A percentile compares a stretch with the other conserved stretches of the same genome.
phyloP scores from a whole-genome alignment of 2,329 filamentous ascomycete species.

The Hypoxylon sp. region DNA sequence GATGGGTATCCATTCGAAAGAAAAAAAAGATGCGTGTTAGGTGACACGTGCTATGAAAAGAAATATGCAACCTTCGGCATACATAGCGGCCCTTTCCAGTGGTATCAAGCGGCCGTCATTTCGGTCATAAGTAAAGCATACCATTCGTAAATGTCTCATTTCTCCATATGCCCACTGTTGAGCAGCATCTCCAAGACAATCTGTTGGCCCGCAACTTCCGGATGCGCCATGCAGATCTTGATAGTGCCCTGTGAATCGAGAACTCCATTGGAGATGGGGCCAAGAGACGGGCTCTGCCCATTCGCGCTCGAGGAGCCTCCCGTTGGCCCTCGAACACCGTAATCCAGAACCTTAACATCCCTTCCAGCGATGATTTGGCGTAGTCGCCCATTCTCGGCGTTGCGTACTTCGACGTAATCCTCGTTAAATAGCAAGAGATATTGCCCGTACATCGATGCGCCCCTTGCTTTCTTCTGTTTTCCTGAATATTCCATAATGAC shows the following conservation, averaged over 20 bases:
- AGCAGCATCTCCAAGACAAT: constrained; percentile 91
- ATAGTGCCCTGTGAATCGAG: constrained; percentile 74
- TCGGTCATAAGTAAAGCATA: constrained; percentile 10
- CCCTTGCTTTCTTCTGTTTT: constrained; percentile 77
- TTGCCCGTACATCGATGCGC: constrained; percentile 87
- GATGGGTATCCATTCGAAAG: constrained; percentile 27
- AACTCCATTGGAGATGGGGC: constrained; percentile 49
- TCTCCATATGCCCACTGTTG: constrained; percentile 80
- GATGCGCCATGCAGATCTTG: constrained; percentile 96
- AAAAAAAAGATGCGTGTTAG: constrained; percentile 2
- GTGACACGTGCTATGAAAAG: constrained; percentile 4
- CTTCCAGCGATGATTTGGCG: constrained; percentile 93
- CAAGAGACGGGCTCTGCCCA: constrained; percentile 45
- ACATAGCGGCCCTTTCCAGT: constrained; percentile 1
- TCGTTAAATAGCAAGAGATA: constrained; percentile 94
- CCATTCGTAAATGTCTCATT: constrained; percentile 42
- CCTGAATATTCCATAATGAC: constrained; percentile 99
- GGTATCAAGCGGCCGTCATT: not conserved
- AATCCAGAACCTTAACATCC: constrained; percentile 90
- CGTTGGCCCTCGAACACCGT: constrained; percentile 73
- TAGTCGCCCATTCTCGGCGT: constrained; percentile 92
- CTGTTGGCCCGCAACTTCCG: constrained; percentile 82
- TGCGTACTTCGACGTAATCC: constrained; percentile 96
- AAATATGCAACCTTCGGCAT: constrained; percentile 18
- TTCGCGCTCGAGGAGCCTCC: constrained; percentile 53